A percentile compares a stretch with the other conserved stretches of the same genome.
phyloP scores from a whole-genome alignment of 2,329 filamentous ascomycete species.

The Botryotinia calthae region DNA sequence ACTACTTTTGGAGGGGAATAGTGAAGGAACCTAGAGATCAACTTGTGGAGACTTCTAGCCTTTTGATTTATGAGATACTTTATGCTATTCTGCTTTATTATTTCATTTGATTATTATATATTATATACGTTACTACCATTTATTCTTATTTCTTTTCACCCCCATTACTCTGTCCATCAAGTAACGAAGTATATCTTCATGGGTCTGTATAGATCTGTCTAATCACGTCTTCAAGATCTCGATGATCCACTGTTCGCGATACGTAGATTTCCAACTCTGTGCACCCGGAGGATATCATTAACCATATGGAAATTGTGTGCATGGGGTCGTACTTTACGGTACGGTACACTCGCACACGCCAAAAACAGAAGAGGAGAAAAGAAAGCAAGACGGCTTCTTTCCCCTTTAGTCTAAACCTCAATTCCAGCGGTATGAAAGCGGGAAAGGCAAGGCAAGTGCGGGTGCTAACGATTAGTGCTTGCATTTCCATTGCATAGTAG shows the following conservation, averaged over 20 bases:
- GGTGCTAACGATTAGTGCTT: constrained; percentile 31
- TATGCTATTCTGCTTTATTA: background rate
- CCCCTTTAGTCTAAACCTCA: background rate
- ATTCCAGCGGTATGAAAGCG: constrained; percentile 12
- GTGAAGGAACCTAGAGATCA: background rate
- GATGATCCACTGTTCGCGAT: constrained; percentile 1
- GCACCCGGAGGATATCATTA: constrained; percentile 7
- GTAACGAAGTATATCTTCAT: constrained; percentile 4
- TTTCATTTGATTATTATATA: background rate
- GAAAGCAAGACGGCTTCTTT: background rate
- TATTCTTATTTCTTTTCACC: background rate
- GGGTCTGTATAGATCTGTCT: background rate
- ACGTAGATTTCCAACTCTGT: constrained; percentile 10
- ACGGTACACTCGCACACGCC: background rate
- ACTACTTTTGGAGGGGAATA: constrained; percentile 8
- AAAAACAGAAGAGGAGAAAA: background rate
- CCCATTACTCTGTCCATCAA: background rate
- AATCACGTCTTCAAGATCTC: background rate
- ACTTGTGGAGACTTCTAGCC: constrained; percentile 17
- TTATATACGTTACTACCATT: background rate
- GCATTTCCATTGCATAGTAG: constrained; percentile 16
- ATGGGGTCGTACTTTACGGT: background rate
- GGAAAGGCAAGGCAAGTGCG: constrained; percentile 35
- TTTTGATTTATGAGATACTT: constrained; percentile 10
- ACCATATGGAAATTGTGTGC: constrained; percentile 16